phyloP scores from a whole-genome alignment of 331 rosid species.

The Quercus lobata region DNA sequence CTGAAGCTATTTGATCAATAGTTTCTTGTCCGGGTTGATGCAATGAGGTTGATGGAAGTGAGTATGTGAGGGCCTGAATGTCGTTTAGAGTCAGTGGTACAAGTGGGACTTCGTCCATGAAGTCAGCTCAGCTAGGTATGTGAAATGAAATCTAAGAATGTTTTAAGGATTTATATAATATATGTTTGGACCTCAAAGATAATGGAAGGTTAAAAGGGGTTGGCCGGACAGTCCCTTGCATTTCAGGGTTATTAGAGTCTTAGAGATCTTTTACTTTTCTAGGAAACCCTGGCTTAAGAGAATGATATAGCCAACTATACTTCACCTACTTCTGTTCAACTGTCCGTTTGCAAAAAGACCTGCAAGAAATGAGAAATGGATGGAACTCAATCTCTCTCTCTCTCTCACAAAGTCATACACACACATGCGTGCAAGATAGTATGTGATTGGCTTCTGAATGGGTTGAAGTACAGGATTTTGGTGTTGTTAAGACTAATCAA shows the following conservation, averaged over 20 bases:
- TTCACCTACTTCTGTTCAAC: constrained; percentile 55
- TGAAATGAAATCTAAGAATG: constrained; percentile 13
- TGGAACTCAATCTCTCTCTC: neutral
- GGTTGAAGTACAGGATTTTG: neutral
- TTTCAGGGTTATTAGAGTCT: constrained; percentile 8
- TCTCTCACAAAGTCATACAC: neutral
- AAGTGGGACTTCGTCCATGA: constrained; percentile 35
- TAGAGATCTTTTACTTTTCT: neutral
- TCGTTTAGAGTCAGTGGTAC: constrained; percentile 1
- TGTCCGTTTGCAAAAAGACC: constrained; percentile 27
- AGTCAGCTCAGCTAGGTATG: neutral
- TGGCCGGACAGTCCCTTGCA: constrained; percentile 32
- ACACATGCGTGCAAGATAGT: neutral
- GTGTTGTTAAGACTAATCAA: neutral
- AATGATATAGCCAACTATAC: constrained; percentile 37
- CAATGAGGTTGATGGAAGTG: neutral
- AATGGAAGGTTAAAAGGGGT: constrained; percentile 47
- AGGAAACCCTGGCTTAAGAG: neutral
- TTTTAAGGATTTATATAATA: neutral
- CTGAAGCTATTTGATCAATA: constrained; percentile 3
- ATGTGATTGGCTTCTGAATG: neutral
- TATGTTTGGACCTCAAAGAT: constrained; percentile 27
- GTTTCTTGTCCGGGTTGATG: neutral
- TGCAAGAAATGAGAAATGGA: constrained; percentile 27
- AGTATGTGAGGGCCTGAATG: constrained; percentile 5